These are phyloP conservation scores for Pestalotiopsis sp. DNA, from an alignment of 2,329 filamentous ascomycete genomes.

Conservation along the genomic window DNA sequence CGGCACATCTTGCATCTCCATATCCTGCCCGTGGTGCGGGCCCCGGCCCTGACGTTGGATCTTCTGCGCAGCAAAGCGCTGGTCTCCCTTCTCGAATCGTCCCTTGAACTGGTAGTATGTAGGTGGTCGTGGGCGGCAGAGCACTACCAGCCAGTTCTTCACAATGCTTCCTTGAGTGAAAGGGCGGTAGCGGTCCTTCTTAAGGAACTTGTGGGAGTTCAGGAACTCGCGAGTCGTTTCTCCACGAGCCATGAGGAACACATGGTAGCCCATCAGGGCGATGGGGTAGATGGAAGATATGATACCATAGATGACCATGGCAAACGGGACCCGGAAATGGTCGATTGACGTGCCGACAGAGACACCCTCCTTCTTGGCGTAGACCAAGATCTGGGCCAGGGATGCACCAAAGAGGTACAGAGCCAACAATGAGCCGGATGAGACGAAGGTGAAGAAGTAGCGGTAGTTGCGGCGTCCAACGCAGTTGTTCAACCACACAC, in stretches of 20 bases:
- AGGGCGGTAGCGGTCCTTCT: constrained; percentile 87
- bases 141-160: constrained; percentile 80
- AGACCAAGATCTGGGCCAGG: constrained; percentile 79
- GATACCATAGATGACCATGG: constrained; percentile 83
- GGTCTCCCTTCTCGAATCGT: constrained; percentile 77
- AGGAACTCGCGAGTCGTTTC: constrained; percentile 97
- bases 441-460: constrained; percentile 94
- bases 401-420: constrained; percentile 77
- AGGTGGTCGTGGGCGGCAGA: constrained; percentile 82
- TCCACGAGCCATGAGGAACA: constrained; percentile 87
- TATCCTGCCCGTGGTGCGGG: constrained; percentile 55
- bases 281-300: constrained; percentile 79
- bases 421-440: constrained; percentile 74
- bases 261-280: constrained; percentile 83
- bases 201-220: constrained; percentile 92
- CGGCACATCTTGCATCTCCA: constrained; percentile 77
- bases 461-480: constrained; percentile 90
- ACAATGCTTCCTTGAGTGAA: constrained; percentile 79
- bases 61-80: constrained; percentile 70
- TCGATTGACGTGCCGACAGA: constrained; percentile 71
- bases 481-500: constrained; percentile 97
- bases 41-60: constrained; percentile 52
- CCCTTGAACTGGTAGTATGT: constrained; percentile 89
- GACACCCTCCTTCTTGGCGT: constrained; percentile 64
- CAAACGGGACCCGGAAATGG: constrained; percentile 79